These are phyloP conservation scores for Colletotrichum filicis DNA, from an alignment of 2,329 filamentous ascomycete genomes.

Conservation along the genomic window DNA sequence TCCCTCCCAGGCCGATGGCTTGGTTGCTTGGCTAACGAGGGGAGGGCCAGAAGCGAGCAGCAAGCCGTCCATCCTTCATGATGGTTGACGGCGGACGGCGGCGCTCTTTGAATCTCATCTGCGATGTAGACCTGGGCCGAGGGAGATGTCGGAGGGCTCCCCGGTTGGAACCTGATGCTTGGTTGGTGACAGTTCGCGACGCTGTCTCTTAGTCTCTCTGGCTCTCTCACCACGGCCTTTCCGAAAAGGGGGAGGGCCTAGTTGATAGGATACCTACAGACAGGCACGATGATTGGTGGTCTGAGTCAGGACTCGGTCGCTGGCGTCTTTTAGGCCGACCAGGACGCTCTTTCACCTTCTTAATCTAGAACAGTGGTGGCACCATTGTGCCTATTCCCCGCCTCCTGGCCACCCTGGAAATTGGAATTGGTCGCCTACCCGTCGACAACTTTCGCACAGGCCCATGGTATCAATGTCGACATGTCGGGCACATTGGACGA, in stretches of 20 bases:
- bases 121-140: slow-evolving; percentile 5
- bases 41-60: slow-evolving; percentile 3
- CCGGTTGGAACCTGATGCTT: not conserved
- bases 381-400: slow-evolving; percentile 31
- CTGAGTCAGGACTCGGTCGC: slow-evolving; percentile 33
- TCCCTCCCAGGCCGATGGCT: slow-evolving; percentile 5
- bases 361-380: slow-evolving; percentile 36
- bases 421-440: slow-evolving; percentile 29
- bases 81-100: not conserved
- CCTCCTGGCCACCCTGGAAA: slow-evolving; percentile 32
- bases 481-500: slow-evolving; percentile 23
- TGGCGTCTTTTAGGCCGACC: slow-evolving; percentile 33
- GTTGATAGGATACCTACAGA: slow-evolving; percentile 19
- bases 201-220: not conserved
- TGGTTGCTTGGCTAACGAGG: slow-evolving; percentile 29
- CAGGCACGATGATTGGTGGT: slow-evolving; percentile 29
- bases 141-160: slow-evolving; percentile 17
- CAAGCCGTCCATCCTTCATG: not conserved
- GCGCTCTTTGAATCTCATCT: slow-evolving; percentile 9
- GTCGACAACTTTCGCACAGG: slow-evolving; percentile 27
- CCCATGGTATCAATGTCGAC: slow-evolving; percentile 22
- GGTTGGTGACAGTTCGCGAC: slow-evolving; percentile 15
- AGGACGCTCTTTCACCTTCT: slow-evolving; percentile 32
- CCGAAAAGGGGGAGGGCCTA: slow-evolving; percentile 32
- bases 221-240: slow-evolving; percentile 27